Conservation (phyloP, 352 stramenopile species). For the Phytophthora constricta region DNA sequence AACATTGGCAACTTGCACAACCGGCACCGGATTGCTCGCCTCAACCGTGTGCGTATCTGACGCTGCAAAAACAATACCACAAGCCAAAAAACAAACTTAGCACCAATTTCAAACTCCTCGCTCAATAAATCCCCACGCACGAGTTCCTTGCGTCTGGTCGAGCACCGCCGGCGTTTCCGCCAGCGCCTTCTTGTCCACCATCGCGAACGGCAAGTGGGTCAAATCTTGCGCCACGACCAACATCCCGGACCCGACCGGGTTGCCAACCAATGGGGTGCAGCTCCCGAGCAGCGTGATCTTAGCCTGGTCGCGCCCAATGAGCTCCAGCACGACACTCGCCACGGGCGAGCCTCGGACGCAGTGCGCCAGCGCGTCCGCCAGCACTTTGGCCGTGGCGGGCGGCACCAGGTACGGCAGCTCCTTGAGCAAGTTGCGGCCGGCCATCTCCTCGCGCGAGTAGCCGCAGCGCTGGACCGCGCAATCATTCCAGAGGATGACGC, state of each 20-base stretch:
- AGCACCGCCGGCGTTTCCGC: conserved; percentile 64
- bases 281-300: conserved; percentile 73
- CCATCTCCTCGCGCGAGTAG: conserved; percentile 85
- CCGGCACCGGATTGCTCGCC: conserved; percentile 3
- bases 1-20: conserved; percentile 21
- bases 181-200: conserved; percentile 50
- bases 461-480: conserved; percentile 72
- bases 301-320: conserved; percentile 59
- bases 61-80: conserved; percentile 25
- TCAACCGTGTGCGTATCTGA: conserved; percentile 22
- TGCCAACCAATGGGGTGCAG: conserved; percentile 77
- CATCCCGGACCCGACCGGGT: conserved; percentile 80
- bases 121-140: conserved; percentile 37
- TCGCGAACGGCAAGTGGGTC: conserved; percentile 48
- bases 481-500: conserved; percentile 89
- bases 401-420: conserved; percentile 79
- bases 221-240: conserved; percentile 83
- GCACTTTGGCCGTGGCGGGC: conserved; percentile 50
- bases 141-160: conserved; percentile 50
- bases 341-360: conserved; percentile 65
- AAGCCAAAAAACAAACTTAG: conserved; percentile 8
- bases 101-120: background rate
- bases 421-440: conserved; percentile 69
- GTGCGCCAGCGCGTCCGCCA: conserved; percentile 66
- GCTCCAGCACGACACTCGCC: conserved; percentile 61